Base-by-base conservation (phyloP, 148 eudicot genomes). In the Silene uniflora region DNA sequence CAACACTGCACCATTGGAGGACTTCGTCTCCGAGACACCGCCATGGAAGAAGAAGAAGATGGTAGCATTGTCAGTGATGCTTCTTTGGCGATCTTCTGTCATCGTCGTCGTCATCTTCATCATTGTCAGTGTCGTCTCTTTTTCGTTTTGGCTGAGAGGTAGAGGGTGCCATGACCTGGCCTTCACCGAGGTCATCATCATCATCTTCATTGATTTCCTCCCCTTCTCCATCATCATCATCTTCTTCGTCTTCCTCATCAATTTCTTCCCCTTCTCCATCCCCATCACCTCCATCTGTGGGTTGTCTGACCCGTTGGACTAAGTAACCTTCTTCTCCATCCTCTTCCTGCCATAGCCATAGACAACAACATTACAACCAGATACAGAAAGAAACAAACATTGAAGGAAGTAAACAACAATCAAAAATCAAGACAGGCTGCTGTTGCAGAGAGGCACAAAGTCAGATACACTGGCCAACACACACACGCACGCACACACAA, bases 281-380 rank as follows among this genome's bases (percentile, higher is more conserved):
- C 47, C 79, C 88, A 32, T 73, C 80, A 23, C 85, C 90, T 56
- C 93, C 85, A 23, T 75, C 88, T 60, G 79, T 84, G 24, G 82
- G 83, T 68, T 82, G 93, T 49, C 75, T 82, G 0, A 89, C 96
- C 18, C 88, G 89, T 62, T 93, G 98, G 62, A 93, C 89, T 74
- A 93, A 77, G 84, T 86, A 93, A 12, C 93, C 93, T 21, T 84
- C 79, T 23, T 86, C 95, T 59, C 83, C 77, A 76, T 92, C 98
- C 75, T 92, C 97, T 62, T 92, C 98, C 91, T 93, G 91, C 80
- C 80, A 84, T 80, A 49, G 73, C 17, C 74, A 8, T 14, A 44
- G 14, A 78, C 9, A 23, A 7, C 10, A 62, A 4, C 3, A 9
- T 16, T 25, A 56, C 56, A 52, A 7, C 56, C 3, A 5, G 25